A percentile compares a stretch with the other conserved stretches of the same genome.
These are phyloP conservation scores for Tetracladium marchalianum DNA, from an alignment of 495 filamentous ascomycete species.

Conservation along the genomic window DNA sequence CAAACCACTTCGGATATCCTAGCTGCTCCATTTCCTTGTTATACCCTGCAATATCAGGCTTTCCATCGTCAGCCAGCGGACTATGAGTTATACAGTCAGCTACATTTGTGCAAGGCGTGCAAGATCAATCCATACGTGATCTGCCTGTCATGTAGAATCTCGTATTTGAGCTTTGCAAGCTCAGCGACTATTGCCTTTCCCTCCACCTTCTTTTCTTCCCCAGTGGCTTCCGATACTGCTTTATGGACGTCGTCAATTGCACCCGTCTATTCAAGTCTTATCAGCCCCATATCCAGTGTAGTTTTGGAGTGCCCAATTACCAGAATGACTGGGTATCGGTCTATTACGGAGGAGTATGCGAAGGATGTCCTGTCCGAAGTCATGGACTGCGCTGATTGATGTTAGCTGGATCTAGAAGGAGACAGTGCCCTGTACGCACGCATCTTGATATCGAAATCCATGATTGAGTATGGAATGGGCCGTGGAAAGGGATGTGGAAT, in stretches of 20 bases:
- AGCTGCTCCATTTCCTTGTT: slow-evolving; percentile 75
- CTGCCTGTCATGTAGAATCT: slow-evolving; percentile 80
- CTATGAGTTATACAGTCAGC: slow-evolving; percentile 29
- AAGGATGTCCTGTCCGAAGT: slow-evolving; percentile 82
- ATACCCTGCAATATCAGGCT: slow-evolving; percentile 67
- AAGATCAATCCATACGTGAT: slow-evolving; percentile 51
- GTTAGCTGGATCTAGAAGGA: neutral
- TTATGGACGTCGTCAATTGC: slow-evolving; percentile 92
- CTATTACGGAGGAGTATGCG: slow-evolving; percentile 68
- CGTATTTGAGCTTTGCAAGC: slow-evolving; percentile 82
- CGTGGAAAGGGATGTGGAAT: neutral
- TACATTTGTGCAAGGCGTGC: neutral
- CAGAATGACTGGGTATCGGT: slow-evolving; percentile 89
- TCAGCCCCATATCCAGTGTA: neutral
- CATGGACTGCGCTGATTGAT: slow-evolving; percentile 56
- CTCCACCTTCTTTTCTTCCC: slow-evolving; percentile 58
- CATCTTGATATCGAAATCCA: slow-evolving; percentile 56
- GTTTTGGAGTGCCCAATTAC: slow-evolving; percentile 35
- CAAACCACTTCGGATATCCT: slow-evolving; percentile 69
- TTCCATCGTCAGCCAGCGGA: slow-evolving; percentile 72
- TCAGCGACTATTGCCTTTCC: slow-evolving; percentile 78
- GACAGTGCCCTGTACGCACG: slow-evolving; percentile 30
- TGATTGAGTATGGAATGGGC: slow-evolving; percentile 18
- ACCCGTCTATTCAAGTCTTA: slow-evolving; percentile 52
- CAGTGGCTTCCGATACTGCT: slow-evolving; percentile 48